Evolutionary conservation across 2,329 filamentous ascomycete species (phyloP).

Genomic region (Diplodia sapinea): DNA sequence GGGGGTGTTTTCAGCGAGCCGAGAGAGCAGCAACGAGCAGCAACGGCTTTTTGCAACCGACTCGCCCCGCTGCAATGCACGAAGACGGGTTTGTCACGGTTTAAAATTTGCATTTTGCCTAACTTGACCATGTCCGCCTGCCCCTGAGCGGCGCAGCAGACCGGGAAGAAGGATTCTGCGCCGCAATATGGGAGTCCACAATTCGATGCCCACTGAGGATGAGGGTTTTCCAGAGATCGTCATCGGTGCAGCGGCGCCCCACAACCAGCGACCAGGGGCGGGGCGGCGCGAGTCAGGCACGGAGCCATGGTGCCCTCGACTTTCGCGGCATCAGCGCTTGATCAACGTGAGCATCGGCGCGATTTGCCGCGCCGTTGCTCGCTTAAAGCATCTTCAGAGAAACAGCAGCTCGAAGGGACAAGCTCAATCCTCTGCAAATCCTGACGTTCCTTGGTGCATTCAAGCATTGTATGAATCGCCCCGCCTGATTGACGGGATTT

Average conservation of each 20-base stretch:
- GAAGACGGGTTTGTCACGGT: not conserved
- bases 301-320: no score
- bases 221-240: no score
- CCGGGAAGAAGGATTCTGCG: not conserved
- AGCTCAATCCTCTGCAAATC: not conserved
- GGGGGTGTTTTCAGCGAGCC: not conserved
- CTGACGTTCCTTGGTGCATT: not conserved
- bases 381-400: not conserved
- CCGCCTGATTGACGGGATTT: not conserved
- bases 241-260: no score
- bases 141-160: constrained; percentile 3
- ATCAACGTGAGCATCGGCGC: not conserved
- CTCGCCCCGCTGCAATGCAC: not conserved
- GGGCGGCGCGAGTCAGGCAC: not conserved
- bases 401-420: not conserved
- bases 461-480: no score
- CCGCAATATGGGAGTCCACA: constrained; percentile 5
- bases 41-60: not conserved
- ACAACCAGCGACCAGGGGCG: not conserved
- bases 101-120: not conserved
- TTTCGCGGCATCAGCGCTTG: not conserved
- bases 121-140: not conserved
- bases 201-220: not conserved
- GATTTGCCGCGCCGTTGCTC: not conserved
- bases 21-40: not conserved